Evolutionary conservation across 192 early-diverging fungal genomes (phyloP), one percentile per base, ranked within the genome.

Genomic region (Coemansia sp.): DNA sequence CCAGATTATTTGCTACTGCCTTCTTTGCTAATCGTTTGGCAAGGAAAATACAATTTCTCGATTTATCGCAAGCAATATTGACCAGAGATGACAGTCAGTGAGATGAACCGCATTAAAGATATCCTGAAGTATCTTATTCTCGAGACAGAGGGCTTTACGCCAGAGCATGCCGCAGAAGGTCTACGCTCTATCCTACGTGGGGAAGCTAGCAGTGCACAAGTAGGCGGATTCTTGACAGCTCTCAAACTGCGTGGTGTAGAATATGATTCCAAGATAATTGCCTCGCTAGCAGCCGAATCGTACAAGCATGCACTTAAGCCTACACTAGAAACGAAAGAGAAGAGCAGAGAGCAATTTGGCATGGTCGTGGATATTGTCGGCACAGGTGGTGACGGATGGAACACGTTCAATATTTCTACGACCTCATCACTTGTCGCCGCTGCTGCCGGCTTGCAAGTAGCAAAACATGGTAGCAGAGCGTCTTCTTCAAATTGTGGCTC

Each of bases 401-500:
- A 98, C 71, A 98, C 96, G 30, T 98, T 95, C 70, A 98, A 98
- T 70, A 95, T 96, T 21, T 92, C 89, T 10, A 98, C 96, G 1
- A 93, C 96, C 0, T 85, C 92, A 9, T 88, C 91, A 25, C 87
- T 98, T 43, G 92, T 98, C 0, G 91, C 91, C 25, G 96, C 96
- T 3, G 96, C 94, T 29, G 94, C 94, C 7, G 96, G 96, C 30
- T 85, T 86, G 62, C 84, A 84, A 64, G 91, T 98, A 45, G 94
- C 93, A 53, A 98, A 98, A 92, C 93, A 94, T 79, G 96, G 96
- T 31, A 96, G 93, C 81, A 83, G 94, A 29, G 92, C 94, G 0
- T 87, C 95, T 20, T 94, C 94, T 6, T 96, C 94, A 2, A 81
- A 85, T 49, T 93, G 88, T 69, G 96, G 96, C 9, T 96, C 94